Base-by-base conservation (phyloP, 495 filamentous ascomycete species). In the Immersiella caudata region DNA sequence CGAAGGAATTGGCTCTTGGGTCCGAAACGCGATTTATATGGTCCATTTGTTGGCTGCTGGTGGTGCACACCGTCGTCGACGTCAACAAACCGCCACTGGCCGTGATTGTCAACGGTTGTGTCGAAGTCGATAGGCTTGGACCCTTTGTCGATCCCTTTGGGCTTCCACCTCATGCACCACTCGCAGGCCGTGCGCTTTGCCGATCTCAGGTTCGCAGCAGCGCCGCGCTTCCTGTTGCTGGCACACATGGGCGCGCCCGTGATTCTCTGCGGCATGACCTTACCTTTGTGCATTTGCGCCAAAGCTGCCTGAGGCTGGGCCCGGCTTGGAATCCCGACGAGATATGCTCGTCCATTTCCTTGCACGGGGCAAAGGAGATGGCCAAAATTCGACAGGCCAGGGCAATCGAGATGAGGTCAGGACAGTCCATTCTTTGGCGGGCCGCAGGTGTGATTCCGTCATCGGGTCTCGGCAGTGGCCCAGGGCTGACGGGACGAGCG, bases 31-130 rank as follows among this genome's bases (percentile, higher is more conserved):
- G 40, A 18, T 14, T 36, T 46, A 33, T 33, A 33, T 3, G 3
- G 29, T 33, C 29, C 29, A 33, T 33, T 33, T 33, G 29, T 8
- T 33, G 29, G 29, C 29, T 33, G 29, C 8, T 33, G 29, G 29
- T 33, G 3, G 8, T 33, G 29, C 29, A 8, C 8, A 4, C 29
- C 29, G 4, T 33, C 8, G 29, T 8, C 26, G 21, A 57, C 54
- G 54, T 57, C 54, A 26, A 57, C 54, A 57, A 57, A 57, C 54
- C 21, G 54, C 22, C 14, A 12, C 22, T 24, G 54, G 54, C 6
- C 18, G 54, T 57, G 21, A 26, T 27, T 55, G 21, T 26, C 54
- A 55, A 55, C 16, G n/a, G 14, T 21, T 24, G 26, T 2, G 21
- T 14, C 22, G 18, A 21, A 25, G 54, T 57, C 54, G 54, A 26